Percentiles rank a stretch among this genome's conserved stretches.
Evolutionary conservation across 1,284 basidiomycete species (phyloP).

Genomic region (Irpex rosettiformis): DNA sequence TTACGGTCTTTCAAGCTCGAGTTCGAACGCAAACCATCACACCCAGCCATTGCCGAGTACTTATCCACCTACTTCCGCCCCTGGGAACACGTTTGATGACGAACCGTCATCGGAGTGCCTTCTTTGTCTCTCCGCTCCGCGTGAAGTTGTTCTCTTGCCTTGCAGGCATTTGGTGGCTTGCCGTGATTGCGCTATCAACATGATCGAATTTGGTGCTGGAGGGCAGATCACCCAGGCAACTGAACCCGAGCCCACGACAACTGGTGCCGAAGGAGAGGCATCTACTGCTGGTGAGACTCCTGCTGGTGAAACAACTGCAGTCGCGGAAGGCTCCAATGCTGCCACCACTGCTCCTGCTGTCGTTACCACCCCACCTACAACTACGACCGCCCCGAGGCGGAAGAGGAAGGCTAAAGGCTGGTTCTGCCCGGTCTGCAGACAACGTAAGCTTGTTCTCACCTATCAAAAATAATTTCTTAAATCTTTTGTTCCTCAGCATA

Average conservation of each 20-base stretch:
- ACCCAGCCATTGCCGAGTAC: conserved; percentile 22
- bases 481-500: conserved; percentile 53
- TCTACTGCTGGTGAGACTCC: conserved; percentile 32
- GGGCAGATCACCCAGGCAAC: conserved; percentile 66
- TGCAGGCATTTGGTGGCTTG: conserved; percentile 91
- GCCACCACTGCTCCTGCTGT: conserved; percentile 7
- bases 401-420: conserved; percentile 92
- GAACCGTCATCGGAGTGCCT: conserved; percentile 85
- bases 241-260: conserved; percentile 15
- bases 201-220: conserved; percentile 93
- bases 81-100: conserved; percentile 46
- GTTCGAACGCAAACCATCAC: conserved; percentile 43
- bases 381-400: conserved; percentile 44
- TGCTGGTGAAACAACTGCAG: conserved; percentile 16
- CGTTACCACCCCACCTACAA: conserved; percentile 17
- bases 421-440: conserved; percentile 92
- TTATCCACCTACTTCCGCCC: conserved; percentile 44
- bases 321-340: conserved; percentile 13
- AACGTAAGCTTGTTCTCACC: conserved; percentile 53
- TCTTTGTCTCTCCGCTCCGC: conserved; percentile 78
- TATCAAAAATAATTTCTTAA: conserved; percentile 1
- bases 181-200: conserved; percentile 87
- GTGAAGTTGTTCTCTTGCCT: conserved; percentile 86
- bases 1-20: conserved; percentile 65
- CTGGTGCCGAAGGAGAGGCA: conserved; percentile 16